Evolutionary conservation across 805 yeast genomes (phyloP).

Genomic region (Cephaloascus albidus): DNA sequence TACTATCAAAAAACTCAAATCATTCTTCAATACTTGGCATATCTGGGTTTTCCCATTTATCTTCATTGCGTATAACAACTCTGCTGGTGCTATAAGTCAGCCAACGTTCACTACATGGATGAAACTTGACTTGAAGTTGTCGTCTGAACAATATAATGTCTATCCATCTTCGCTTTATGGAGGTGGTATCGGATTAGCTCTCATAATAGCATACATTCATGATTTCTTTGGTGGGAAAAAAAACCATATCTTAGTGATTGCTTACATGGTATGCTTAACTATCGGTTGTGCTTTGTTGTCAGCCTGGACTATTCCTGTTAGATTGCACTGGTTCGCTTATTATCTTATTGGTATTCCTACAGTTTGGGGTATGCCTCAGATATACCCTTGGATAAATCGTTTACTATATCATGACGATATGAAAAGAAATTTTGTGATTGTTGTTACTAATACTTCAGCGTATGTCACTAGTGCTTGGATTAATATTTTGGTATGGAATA

Average conservation of each 20-base stretch:
- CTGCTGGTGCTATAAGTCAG: slow-evolving; percentile 20
- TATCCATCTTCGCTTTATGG: slow-evolving; percentile 31
- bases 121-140: slow-evolving; percentile 20
- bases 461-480: slow-evolving; percentile 33
- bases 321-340: slow-evolving; percentile 41
- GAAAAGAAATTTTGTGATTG: slow-evolving; percentile 29
- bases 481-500: slow-evolving; percentile 30
- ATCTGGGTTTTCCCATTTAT: slow-evolving; percentile 24
- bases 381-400: slow-evolving; percentile 48
- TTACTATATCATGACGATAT: slow-evolving; percentile 31
- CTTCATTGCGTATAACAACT: slow-evolving; percentile 24
- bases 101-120: slow-evolving; percentile 40
- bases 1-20: slow-evolving; percentile 19
- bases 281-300: slow-evolving; percentile 34
- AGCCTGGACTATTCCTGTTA: slow-evolving; percentile 37
- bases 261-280: too few species aligned
- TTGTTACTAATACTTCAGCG: slow-evolving; percentile 28
- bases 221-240: slow-evolving; percentile 22
- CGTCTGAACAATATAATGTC: slow-evolving; percentile 23
- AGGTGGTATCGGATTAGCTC: slow-evolving; percentile 24
- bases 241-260: too few species aligned
- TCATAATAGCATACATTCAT: slow-evolving; percentile 22
- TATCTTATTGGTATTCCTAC: slow-evolving; percentile 38
- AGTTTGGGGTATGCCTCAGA: slow-evolving; percentile 45
- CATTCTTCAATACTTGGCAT: slow-evolving; percentile 32